These are phyloP conservation scores for Larix kaempferi DNA, from an alignment of 75 land plant genomes.

Conservation along the genomic window DNA sequence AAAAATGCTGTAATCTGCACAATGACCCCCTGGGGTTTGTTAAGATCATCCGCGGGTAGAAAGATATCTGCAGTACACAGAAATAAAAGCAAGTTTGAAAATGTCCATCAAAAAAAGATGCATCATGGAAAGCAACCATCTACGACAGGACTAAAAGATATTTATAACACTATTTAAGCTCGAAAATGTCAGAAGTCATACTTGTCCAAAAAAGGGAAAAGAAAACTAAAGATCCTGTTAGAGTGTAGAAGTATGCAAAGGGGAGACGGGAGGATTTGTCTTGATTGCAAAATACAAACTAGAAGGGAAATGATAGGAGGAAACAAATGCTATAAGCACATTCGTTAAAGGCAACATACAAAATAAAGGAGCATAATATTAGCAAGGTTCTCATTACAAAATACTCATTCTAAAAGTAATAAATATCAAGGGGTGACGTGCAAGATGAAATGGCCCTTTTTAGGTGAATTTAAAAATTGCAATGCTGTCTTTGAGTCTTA, in stretches of 20 bases:
- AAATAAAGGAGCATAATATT: background rate
- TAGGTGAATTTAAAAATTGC: too few relatives aligned
- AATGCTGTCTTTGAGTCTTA: too few relatives aligned
- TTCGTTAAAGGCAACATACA: too few relatives aligned
- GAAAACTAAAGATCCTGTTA: background rate
- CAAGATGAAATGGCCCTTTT: background rate
- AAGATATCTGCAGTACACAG: constrained; percentile 10
- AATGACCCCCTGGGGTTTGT: constrained; percentile 20
- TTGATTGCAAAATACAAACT: background rate
- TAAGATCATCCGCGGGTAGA: constrained; percentile 3
- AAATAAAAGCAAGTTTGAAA: background rate
- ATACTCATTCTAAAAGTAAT: background rate
- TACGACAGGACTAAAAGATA: background rate
- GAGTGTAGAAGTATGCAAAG: background rate
- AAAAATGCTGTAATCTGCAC: constrained; percentile 31
- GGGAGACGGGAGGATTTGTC: background rate
- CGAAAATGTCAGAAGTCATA: background rate
- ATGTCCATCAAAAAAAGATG: background rate
- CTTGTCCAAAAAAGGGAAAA: too few relatives aligned
- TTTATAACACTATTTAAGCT: background rate
- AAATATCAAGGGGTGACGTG: background rate
- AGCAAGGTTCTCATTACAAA: background rate
- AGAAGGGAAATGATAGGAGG: too few relatives aligned
- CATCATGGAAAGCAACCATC: background rate
- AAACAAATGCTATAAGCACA: too few relatives aligned